Conservation (phyloP, 306 rosid genomes). For the Ormosia semicastrata region DNA sequence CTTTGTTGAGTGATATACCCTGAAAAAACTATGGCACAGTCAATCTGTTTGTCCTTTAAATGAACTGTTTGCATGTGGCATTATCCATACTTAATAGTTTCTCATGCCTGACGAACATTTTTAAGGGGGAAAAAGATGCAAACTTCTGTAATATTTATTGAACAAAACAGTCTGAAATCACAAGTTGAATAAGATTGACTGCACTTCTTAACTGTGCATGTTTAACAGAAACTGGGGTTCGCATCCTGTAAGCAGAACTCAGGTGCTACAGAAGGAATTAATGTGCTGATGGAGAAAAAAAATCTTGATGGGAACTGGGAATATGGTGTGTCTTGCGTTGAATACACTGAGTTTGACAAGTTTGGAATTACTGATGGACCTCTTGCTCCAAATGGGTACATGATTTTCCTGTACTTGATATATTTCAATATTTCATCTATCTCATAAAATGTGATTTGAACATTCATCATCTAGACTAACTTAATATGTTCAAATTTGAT, state of each 20-base stretch:
- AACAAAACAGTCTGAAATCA: slow-evolving; percentile 8
- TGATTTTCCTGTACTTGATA: slow-evolving; percentile 13
- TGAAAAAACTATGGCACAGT: neutral
- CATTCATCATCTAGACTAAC: neutral
- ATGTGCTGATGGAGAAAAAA: slow-evolving; percentile 86
- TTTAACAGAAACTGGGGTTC: slow-evolving; percentile 81
- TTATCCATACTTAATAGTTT: slow-evolving; percentile 2
- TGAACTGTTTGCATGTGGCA: neutral
- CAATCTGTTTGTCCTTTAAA: slow-evolving; percentile 4
- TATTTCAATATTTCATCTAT: slow-evolving; percentile 24
- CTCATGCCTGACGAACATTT: neutral
- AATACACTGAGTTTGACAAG: slow-evolving; percentile 91
- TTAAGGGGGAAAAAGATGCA: neutral
- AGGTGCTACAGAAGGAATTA: slow-evolving; percentile 95
- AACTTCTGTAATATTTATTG: neutral
- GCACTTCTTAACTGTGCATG: slow-evolving; percentile 11
- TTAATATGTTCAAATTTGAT: neutral
- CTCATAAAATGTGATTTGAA: slow-evolving; percentile 24
- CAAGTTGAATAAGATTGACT: neutral
- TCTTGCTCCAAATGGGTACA: slow-evolving; percentile 56
- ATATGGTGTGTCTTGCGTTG: slow-evolving; percentile 88
- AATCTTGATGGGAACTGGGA: slow-evolving; percentile 76
- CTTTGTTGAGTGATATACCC: neutral
- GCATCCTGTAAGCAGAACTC: slow-evolving; percentile 82
- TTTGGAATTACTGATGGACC: slow-evolving; percentile 65